Base-by-base conservation (phyloP, 352 stramenopile genomes). In the Phytophthora aleatoria region DNA sequence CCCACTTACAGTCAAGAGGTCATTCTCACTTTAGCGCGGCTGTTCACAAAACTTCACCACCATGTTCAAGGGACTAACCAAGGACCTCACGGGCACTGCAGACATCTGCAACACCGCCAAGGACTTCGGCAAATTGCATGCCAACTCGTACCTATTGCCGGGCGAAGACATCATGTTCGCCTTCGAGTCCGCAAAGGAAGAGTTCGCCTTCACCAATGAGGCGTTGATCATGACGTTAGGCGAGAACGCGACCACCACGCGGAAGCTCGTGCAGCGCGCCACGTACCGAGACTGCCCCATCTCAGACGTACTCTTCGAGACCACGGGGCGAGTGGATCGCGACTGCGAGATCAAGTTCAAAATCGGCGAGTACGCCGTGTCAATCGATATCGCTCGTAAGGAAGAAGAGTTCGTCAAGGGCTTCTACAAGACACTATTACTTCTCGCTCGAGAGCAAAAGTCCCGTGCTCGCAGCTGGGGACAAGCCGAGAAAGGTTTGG, bases 281-380 rank as follows among this genome's bases (percentile, higher is more conserved):
- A 71, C 81, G 44, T 86, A 79, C 36, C 72, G 73, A 20, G 71
- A 85, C 24, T 61, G 65, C 30, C n/a, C 33, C 7, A 51, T 85
- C 48, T 53, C 50, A 0, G 41, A 67, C 11, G 76, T 89, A 10
- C 28, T 64, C 27, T 86, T 89, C 44, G 79, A 86, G 66, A 89
- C 79, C 8, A 81, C 77, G 3, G 79, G 79, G 0, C 74, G 75
- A 24, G 54, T 85, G 16, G 79, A 89, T 42, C 79, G 77, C 31
- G 79, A 89, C 66, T 89, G 79, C 41, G 79, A 86, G 64, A 84
- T 89, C 66, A 86, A 89, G 63, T 86, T 89, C 63, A 20, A 39
- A 12, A 83, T 89, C 42, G 79, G 77, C 15, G 56, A 70, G 2
- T 27, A 56, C 11, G 28, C 72, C 12, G 50, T 86, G 8, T 81